Evolutionary conservation across 75 land plant genomes (phyloP), one percentile per base, ranked within the genome.

Genomic region (Pinus tabuliformis): DNA sequence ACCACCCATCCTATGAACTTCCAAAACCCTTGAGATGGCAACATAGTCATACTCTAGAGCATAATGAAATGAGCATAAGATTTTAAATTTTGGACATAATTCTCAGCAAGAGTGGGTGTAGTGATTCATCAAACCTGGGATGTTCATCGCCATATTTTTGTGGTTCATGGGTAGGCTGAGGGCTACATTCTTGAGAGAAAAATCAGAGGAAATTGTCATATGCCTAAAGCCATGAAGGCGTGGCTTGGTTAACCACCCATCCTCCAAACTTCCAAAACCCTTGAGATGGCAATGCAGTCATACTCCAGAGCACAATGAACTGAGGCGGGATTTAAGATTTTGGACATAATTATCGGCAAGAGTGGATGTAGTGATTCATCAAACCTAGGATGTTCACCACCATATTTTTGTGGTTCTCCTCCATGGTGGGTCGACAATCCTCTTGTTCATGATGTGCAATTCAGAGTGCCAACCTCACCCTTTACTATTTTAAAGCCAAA

Each of bases 381-480:
- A 30, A 75, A 56, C 58, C 79, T 83, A 61, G 76, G 79, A 15
- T 83, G 88, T 58, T 86, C 88, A 22, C 86, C 88, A 5, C 88
- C 86, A 21, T 86, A 83, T 45, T 86, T 86, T 39, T 78, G 79
- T 75, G 85, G 87, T n/a, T 86, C 88, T 39, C 88, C 88, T 24
- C 86, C 86, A 6, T 76, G 76, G 16, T 79, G 86, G 4, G 62
- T 82, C 2, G 86, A 82, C 26, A 86, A 86, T 63, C 88, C 86
- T 56, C 76, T 86, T 33, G 79, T 83, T 58, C 86, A 85, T 37
- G 86, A 86, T 77, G 60, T 76, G 73, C 79, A 79, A 76, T 86
- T 86, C 77, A 59, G 80, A 63, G 65, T 18, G 6, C 30, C 70
- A 28, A 37, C n/a, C 49, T 76, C 78, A 11, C 81, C 81, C 28